Evolutionary conservation across 2,329 filamentous ascomycete species (phyloP).

Genomic region (Epichloe baconii): DNA sequence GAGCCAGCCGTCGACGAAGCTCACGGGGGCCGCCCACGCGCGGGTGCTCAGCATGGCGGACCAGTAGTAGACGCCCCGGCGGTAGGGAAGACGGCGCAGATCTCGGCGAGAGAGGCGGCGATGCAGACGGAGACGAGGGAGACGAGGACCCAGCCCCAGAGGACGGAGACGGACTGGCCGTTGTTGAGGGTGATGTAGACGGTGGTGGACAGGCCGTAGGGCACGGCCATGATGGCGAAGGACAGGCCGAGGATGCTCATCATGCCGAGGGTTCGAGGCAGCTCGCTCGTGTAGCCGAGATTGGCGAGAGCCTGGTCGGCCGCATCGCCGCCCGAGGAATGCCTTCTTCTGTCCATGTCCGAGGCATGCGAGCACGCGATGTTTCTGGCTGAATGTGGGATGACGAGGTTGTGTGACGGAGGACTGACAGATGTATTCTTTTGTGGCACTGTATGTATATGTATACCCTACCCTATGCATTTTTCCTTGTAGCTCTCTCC

Average conservation of each 20-base stretch:
- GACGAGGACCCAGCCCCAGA: slow-evolving; percentile 55
- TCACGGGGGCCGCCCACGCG: slow-evolving; percentile 48
- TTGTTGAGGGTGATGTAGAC: slow-evolving; percentile 46
- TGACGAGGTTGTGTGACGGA: neutral
- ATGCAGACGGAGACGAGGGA: slow-evolving; percentile 60
- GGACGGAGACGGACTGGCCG: slow-evolving; percentile 58
- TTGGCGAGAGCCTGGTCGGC: slow-evolving; percentile 31
- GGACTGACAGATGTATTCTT: too few species aligned
- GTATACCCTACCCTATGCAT: too few species aligned
- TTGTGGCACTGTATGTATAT: too few species aligned
- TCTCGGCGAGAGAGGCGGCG: slow-evolving; percentile 59
- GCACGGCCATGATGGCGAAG: slow-evolving; percentile 38
- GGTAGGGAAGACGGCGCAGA: slow-evolving; percentile 51
- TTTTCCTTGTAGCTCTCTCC: too few species aligned
- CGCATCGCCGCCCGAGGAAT: too few species aligned
- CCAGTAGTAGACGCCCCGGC: slow-evolving; percentile 62
- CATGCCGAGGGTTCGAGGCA: slow-evolving; percentile 37
- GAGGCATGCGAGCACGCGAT: neutral
- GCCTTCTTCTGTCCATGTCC: slow-evolving; percentile 4
- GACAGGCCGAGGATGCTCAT: slow-evolving; percentile 35
- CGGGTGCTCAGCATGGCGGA: slow-evolving; percentile 52
- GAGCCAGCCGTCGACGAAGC: slow-evolving; percentile 64
- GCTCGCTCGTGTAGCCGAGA: slow-evolving; percentile 36
- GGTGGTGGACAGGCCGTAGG: slow-evolving; percentile 36
- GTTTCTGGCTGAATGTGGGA: neutral